These are phyloP conservation scores for Hyaloscypha finlandica DNA, from an alignment of 495 filamentous ascomycete species.

Conservation along the genomic window DNA sequence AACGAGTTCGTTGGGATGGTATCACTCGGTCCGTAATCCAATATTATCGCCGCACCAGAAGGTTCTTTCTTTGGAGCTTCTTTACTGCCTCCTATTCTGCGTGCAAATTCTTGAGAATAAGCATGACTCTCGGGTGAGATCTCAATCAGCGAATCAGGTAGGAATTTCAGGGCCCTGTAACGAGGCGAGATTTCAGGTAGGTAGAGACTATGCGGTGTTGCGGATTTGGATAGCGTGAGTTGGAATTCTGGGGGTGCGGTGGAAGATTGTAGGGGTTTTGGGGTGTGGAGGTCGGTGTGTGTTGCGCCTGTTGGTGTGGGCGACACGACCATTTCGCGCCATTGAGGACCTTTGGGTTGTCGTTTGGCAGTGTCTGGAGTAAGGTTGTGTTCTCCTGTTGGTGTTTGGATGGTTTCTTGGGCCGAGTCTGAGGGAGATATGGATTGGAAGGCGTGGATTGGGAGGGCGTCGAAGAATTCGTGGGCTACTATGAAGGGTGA, in stretches of 20 bases:
- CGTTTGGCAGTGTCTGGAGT: slow-evolving; percentile 20
- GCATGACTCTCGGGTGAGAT: slow-evolving; percentile 82
- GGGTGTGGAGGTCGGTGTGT: slow-evolving; percentile 43
- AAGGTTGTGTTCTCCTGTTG: slow-evolving; percentile 36
- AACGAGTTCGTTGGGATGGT: slow-evolving; percentile 84
- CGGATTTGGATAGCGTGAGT: slow-evolving; percentile 69
- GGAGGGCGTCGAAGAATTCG: slow-evolving; percentile 98
- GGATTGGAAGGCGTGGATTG: slow-evolving; percentile 92
- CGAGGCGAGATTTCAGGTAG: slow-evolving; percentile 82
- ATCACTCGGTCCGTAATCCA: slow-evolving; percentile 85
- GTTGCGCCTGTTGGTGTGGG: slow-evolving; percentile 55
- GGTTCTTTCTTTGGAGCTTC: slow-evolving; percentile 57
- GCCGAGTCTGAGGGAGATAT: slow-evolving; percentile 49
- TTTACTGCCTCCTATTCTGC: slow-evolving; percentile 72
- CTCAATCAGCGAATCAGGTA: slow-evolving; percentile 70
- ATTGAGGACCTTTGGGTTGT: slow-evolving; percentile 54
- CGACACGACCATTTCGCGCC: slow-evolving; percentile 87
- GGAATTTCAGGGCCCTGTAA: slow-evolving; percentile 71
- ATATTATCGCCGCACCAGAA: slow-evolving; percentile 83
- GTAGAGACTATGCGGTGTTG: slow-evolving; percentile 79
- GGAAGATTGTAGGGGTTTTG: slow-evolving; percentile 54
- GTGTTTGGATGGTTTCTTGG: slow-evolving; percentile 41
- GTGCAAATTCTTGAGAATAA: slow-evolving; percentile 77
- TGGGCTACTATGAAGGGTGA: slow-evolving; percentile 93
- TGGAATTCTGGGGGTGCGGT: slow-evolving; percentile 73